Conservation (phyloP, 2,329 filamentous ascomycete genomes). For the Botryotinia calthae region DNA sequence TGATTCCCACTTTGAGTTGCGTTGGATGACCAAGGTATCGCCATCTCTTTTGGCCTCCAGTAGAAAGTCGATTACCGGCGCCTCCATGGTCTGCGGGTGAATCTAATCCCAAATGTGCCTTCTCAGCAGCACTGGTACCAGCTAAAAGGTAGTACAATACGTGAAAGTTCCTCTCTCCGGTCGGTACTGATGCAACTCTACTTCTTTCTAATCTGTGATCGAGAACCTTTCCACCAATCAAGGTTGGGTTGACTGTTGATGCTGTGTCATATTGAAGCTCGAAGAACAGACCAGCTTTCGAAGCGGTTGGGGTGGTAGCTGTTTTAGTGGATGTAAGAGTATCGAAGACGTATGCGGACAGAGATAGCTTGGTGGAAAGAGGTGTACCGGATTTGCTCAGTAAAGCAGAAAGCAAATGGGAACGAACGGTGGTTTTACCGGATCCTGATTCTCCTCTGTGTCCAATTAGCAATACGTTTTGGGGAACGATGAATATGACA, state of each 20-base stretch:
- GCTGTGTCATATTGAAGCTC: constrained; percentile 96
- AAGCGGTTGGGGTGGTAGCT: constrained; percentile 89
- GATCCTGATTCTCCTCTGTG: constrained; percentile 88
- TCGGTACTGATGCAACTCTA: constrained; percentile 86
- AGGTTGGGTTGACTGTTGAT: constrained; percentile 75
- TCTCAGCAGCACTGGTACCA: constrained; percentile 87
- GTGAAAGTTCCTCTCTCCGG: constrained; percentile 95
- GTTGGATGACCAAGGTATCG: constrained; percentile 94
- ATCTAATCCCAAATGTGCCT: constrained; percentile 71
- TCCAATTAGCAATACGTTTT: constrained; percentile 21
- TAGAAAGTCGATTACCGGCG: constrained; percentile 50
- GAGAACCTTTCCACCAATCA: constrained; percentile 91
- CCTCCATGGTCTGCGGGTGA: constrained; percentile 36
- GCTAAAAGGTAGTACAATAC: constrained; percentile 92
- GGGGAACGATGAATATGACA: no score
- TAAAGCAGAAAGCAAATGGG: constrained; percentile 81
- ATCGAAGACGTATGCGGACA: constrained; percentile 94
- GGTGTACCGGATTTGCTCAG: constrained; percentile 90
- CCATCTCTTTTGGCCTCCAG: constrained; percentile 72
- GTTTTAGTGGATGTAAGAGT: constrained; percentile 96
- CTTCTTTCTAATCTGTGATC: constrained; percentile 92
- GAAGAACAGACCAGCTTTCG: constrained; percentile 91
- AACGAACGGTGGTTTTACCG: constrained; percentile 91
- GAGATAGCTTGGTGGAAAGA: constrained; percentile 86
- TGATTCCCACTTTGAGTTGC: constrained; percentile 94